phyloP scores from a whole-genome alignment of 495 filamentous ascomycete genomes.

The Wilcoxina mikolae region DNA sequence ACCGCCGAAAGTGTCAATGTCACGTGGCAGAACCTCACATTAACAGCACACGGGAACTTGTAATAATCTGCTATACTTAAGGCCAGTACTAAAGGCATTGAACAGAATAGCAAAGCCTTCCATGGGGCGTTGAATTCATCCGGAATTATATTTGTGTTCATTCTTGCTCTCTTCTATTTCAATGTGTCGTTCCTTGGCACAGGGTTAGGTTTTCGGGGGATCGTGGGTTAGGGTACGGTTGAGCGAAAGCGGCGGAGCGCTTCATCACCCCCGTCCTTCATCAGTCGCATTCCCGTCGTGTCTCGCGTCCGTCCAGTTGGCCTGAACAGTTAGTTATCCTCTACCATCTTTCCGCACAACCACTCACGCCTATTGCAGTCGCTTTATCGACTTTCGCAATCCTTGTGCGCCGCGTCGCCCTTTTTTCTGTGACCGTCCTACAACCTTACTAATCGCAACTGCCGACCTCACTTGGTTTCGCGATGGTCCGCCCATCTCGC shows the following conservation, averaged over 20 bases:
- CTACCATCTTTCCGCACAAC: not conserved
- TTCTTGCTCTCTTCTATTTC: too few relatives aligned
- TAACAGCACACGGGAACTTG: too few relatives aligned
- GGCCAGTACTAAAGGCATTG: too few relatives aligned
- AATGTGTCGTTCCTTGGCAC: too few relatives aligned
- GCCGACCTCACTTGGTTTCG: not conserved
- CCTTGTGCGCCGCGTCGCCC: not conserved
- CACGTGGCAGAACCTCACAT: too few relatives aligned
- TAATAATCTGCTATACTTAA: too few relatives aligned
- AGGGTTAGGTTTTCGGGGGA: not conserved
- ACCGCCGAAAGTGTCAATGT: too few relatives aligned
- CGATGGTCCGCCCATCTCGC: conserved; percentile 26
- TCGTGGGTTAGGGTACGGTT: not conserved
- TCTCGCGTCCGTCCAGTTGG: not conserved
- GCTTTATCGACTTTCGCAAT: conserved; percentile 2
- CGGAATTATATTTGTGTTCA: not conserved
- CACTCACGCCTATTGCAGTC: conserved; percentile 20
- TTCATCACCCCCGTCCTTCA: not conserved
- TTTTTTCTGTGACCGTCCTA: too few relatives aligned
- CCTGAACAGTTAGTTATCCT: not conserved
- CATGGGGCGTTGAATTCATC: too few relatives aligned
- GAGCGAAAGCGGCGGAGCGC: not conserved
- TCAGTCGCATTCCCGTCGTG: not conserved
- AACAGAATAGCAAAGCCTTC: too few relatives aligned
- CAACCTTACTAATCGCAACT: not conserved